Percentiles rank a stretch among this genome's conserved stretches.
These are phyloP conservation scores for Tuber brumale DNA, from an alignment of 495 filamentous ascomycete species.

Conservation along the genomic window DNA sequence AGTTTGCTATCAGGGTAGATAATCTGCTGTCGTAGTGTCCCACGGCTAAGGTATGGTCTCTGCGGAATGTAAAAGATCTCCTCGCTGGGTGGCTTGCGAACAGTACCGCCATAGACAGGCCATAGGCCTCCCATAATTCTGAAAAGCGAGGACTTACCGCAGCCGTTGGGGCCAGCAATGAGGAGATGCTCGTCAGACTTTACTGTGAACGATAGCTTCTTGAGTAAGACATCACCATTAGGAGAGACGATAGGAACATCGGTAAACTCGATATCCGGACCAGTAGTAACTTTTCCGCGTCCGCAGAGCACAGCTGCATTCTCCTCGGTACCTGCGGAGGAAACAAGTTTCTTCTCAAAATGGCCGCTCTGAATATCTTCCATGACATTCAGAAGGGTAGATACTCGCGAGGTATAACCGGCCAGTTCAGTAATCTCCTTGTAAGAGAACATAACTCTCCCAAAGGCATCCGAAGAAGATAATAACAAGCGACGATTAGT, in stretches of 20 bases:
- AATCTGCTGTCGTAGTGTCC: conserved; percentile 86
- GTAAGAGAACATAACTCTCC: conserved; percentile 95
- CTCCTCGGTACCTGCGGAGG: conserved; percentile 68
- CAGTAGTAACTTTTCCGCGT: conserved; percentile 69
- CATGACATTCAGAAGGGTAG: conserved; percentile 84
- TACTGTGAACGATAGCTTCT: conserved; percentile 76
- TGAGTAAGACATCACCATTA: conserved; percentile 86
- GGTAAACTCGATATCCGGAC: conserved; percentile 75
- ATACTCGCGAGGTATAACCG: conserved; percentile 88
- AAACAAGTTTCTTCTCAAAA: conserved; percentile 93
- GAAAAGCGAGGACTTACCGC: conserved; percentile 92
- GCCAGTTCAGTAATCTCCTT: conserved; percentile 93
- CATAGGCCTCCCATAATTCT: conserved; percentile 92
- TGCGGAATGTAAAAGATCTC: conserved; percentile 99
- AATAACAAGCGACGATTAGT: conserved; percentile 88
- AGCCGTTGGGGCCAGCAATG: conserved; percentile 94
- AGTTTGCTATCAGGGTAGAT: conserved; percentile 89
- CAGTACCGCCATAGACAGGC: conserved; percentile 95
- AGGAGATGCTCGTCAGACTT: conserved; percentile 80
- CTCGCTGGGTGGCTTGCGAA: conserved; percentile 77
- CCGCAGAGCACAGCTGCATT: conserved; percentile 73
- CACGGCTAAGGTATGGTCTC: conserved; percentile 82
- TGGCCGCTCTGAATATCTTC: conserved; percentile 80
- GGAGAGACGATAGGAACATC: conserved; percentile 96
- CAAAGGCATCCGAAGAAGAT: conserved; percentile 89